phyloP scores from a whole-genome alignment of 192 early-diverging fungal genomes.

The Haplosporangium gracile region DNA sequence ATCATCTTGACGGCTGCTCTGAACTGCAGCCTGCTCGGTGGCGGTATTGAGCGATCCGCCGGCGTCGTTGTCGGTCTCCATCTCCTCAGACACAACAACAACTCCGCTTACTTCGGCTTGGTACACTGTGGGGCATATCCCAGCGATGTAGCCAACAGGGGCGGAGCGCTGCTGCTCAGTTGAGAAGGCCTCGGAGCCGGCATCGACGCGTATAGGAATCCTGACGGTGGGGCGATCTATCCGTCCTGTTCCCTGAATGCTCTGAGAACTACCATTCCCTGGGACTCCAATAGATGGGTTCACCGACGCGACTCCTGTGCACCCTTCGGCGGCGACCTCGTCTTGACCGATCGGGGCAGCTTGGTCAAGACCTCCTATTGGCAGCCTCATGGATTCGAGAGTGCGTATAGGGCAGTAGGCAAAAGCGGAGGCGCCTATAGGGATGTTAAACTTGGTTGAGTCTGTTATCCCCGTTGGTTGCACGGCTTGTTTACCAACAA shows the following conservation, averaged over 20 bases:
- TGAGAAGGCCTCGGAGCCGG: background rate
- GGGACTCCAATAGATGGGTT: background rate
- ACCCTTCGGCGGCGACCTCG: constrained; percentile 29
- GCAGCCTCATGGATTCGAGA: constrained; percentile 1
- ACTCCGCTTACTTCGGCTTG: constrained; percentile 24
- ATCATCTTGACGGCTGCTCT: constrained; percentile 52
- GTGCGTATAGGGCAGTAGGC: constrained; percentile 19
- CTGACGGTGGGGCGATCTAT: constrained; percentile 5
- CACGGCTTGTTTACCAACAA: constrained; percentile 1
- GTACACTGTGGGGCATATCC: background rate
- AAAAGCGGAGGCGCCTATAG: constrained; percentile 13
- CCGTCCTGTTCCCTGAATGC: constrained; percentile 14
- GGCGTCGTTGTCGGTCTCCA: constrained; percentile 11
- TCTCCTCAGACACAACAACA: constrained; percentile 14
- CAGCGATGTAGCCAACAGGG: constrained; percentile 4
- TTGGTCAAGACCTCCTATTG: constrained; percentile 33
- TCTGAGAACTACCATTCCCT: constrained; percentile 21
- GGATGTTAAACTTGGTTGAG: constrained; percentile 9
- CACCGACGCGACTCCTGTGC: constrained; percentile 19
- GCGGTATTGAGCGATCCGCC: constrained; percentile 31
- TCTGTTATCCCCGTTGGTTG: constrained; percentile 22
- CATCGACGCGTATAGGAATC: constrained; percentile 11
- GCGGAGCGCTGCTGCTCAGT: constrained; percentile 5
- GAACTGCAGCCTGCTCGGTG: constrained; percentile 50
- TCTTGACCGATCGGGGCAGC: constrained; percentile 43